Evolutionary conservation across 768 basidiomycete species (phyloP).

Genomic region (Rickenella mellea): DNA sequence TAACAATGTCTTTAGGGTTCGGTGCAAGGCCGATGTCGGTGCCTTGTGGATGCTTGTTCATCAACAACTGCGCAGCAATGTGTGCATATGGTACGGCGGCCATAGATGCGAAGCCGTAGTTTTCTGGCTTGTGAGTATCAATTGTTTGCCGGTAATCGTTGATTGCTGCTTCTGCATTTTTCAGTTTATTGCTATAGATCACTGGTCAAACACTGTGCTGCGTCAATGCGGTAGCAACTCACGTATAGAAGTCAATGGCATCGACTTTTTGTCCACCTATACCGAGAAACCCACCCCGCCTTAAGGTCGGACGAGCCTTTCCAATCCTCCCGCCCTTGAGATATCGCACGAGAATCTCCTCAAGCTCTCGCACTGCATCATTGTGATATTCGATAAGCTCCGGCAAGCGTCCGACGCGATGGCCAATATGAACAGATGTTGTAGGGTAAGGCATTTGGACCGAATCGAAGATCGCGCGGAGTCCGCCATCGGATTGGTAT

Average conservation of each 20-base stretch:
- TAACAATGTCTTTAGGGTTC: conserved; percentile 81
- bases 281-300: conserved; percentile 71
- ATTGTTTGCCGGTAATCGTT: conserved; percentile 66
- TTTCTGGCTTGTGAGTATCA: conserved; percentile 71
- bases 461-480: conserved; percentile 64
- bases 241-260: conserved; percentile 93
- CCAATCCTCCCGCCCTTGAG: conserved; percentile 75
- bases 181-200: conserved; percentile 28
- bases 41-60: conserved; percentile 63
- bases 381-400: conserved; percentile 90
- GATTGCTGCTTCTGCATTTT: conserved; percentile 63
- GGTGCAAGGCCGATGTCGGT: conserved; percentile 68
- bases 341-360: conserved; percentile 81
- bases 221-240: conserved; percentile 21
- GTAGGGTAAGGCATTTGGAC: conserved; percentile 83
- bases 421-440: conserved; percentile 82
- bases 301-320: conserved; percentile 73
- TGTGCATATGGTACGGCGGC: conserved; percentile 85
- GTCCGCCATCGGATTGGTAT: conserved; percentile 76
- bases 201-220: conserved; percentile 1
- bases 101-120: conserved; percentile 88
- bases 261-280: conserved; percentile 80
- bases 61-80: conserved; percentile 65
- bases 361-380: conserved; percentile 86
- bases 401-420: conserved; percentile 80